These are phyloP conservation scores for Coemansia sp. DNA, from an alignment of 192 early-diverging fungal genomes.

Conservation along the genomic window DNA sequence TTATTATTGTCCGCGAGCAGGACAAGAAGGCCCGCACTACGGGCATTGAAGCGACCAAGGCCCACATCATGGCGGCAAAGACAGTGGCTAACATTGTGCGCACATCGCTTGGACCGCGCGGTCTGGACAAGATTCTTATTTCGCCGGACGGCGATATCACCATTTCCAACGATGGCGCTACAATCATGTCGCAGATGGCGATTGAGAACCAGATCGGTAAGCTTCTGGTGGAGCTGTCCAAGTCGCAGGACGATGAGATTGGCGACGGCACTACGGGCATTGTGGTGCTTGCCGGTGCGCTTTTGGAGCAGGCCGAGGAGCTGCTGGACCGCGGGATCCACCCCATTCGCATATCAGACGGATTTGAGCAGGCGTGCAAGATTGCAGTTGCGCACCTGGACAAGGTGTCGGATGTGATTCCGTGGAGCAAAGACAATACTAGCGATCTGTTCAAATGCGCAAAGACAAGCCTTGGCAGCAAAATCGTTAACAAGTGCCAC, in stretches of 20 bases:
- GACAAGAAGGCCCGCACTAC: slow-evolving; percentile 85
- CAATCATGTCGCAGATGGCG: slow-evolving; percentile 96
- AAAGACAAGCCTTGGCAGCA: slow-evolving; percentile 95
- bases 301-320: slow-evolving; percentile 95
- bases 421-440: slow-evolving; percentile 76
- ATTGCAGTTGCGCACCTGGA: slow-evolving; percentile 92
- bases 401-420: slow-evolving; percentile 85
- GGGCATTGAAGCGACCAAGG: slow-evolving; percentile 94
- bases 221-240: slow-evolving; percentile 93
- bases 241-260: slow-evolving; percentile 99
- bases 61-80: slow-evolving; percentile 96
- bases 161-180: slow-evolving; percentile 99
- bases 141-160: slow-evolving; percentile 99
- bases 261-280: slow-evolving; percentile 99
- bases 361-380: slow-evolving; percentile 95
- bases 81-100: slow-evolving; percentile 97
- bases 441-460: slow-evolving; percentile 89
- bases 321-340: slow-evolving; percentile 96
- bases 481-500: slow-evolving; percentile 99
- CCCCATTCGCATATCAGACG: slow-evolving; percentile 98
- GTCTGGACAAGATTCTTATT: slow-evolving; percentile 99
- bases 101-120: slow-evolving; percentile 96
- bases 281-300: slow-evolving; percentile 96
- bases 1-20: slow-evolving; percentile 98
- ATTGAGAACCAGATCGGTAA: slow-evolving; percentile 99